Percentiles rank a stretch among this genome's conserved stretches.
These are phyloP conservation scores for Kwoniella pini DNA, from an alignment of 768 basidiomycete species.

Conservation along the genomic window DNA sequence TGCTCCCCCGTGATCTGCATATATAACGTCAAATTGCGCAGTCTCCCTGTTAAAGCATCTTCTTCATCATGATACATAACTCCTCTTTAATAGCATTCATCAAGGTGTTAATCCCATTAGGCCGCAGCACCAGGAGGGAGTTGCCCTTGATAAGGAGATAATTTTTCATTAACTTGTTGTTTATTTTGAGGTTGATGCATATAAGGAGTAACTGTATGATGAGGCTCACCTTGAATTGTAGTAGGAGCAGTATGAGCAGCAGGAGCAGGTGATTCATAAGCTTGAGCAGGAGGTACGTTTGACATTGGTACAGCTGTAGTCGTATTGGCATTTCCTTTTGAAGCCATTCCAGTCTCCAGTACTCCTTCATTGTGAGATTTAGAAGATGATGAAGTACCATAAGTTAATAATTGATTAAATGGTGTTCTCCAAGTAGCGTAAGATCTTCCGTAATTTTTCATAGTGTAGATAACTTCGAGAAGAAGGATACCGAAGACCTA, in stretches of 20 bases:
- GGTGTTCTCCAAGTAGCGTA: slow-evolving; percentile 37
- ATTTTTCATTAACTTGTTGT: slow-evolving; percentile 5
- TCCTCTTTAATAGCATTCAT: too few relatives aligned
- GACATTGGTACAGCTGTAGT: slow-evolving; percentile 10
- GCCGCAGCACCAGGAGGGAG: slow-evolving; percentile 1
- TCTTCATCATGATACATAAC: too few relatives aligned
- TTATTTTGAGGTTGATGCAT: background rate
- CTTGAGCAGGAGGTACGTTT: background rate
- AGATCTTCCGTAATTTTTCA: slow-evolving; percentile 28
- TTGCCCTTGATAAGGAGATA: slow-evolving; percentile 6
- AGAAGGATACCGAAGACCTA: slow-evolving; percentile 28
- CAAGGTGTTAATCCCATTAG: background rate
- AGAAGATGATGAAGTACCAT: slow-evolving; percentile 18
- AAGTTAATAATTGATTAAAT: slow-evolving; percentile 29
- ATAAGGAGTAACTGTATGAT: slow-evolving; percentile 3
- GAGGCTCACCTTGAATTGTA: background rate
- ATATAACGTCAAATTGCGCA: too few relatives aligned
- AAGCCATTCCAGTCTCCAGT: background rate
- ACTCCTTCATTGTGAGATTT: background rate
- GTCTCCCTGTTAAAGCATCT: too few relatives aligned
- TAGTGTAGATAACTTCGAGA: slow-evolving; percentile 36
- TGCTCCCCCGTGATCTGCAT: too few relatives aligned
- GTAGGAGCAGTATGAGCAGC: background rate
- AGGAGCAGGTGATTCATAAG: background rate
- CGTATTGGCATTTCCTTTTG: too few relatives aligned